A percentile compares a stretch with the other conserved stretches of the same genome.
Evolutionary conservation across 2,329 filamentous ascomycete species (phyloP).

Genomic region (Fusarium caatingaense): DNA sequence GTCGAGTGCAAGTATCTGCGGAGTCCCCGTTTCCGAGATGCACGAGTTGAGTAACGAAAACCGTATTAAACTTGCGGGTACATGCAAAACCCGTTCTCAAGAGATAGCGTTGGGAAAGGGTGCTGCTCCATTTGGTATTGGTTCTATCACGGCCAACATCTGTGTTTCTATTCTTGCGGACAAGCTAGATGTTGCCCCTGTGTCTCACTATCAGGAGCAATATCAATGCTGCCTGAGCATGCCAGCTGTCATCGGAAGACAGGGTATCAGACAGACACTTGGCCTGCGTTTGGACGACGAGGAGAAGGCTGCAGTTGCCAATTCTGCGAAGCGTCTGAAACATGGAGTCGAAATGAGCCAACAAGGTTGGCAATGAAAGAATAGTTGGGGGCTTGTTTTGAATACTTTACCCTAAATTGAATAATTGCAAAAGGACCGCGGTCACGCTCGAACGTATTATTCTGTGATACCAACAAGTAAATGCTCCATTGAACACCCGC

Average conservation of each 20-base stretch:
- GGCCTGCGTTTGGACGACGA: neutral
- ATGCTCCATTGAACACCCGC: too few relatives aligned
- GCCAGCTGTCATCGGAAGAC: constrained; percentile 61
- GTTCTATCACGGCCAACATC: constrained; percentile 59
- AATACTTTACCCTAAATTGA: too few relatives aligned
- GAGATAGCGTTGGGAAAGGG: constrained; percentile 63
- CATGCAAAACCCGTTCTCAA: constrained; percentile 59
- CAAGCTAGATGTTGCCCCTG: constrained; percentile 57
- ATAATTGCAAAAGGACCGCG: too few relatives aligned
- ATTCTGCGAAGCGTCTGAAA: constrained; percentile 12
- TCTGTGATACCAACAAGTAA: too few relatives aligned
- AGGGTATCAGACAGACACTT: constrained; percentile 51
- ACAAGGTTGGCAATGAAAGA: neutral
- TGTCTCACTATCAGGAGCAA: constrained; percentile 62
- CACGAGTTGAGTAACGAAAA: constrained; percentile 32
- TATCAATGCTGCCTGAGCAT: constrained; percentile 61
- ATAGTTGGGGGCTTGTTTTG: too few relatives aligned
- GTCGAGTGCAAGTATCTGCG: constrained; percentile 40
- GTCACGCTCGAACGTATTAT: too few relatives aligned
- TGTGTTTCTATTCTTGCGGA: constrained; percentile 65
- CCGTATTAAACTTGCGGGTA: constrained; percentile 52
- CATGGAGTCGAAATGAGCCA: neutral
- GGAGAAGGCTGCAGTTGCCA: neutral
- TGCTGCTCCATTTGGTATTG: constrained; percentile 63
- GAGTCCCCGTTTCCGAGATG: constrained; percentile 27